phyloP scores from a whole-genome alignment of 192 early-diverging fungal species.

The Coemansia sp. region DNA sequence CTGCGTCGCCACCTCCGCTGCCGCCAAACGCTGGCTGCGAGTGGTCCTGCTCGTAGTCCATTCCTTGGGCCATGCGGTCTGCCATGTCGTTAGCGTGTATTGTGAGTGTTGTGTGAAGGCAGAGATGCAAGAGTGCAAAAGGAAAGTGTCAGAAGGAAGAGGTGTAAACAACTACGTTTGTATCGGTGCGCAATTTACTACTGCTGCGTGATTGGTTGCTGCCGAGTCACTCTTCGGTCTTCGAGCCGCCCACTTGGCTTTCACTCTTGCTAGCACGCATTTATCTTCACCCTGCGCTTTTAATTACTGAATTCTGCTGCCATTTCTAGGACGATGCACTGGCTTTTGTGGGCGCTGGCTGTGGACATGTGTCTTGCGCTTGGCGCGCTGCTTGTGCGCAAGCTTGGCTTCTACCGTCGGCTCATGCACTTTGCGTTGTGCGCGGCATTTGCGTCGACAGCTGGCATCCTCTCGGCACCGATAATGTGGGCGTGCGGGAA shows the following conservation, averaged over 20 bases:
- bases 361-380: slow-evolving; percentile 28
- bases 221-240: background rate
- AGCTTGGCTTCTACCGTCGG: slow-evolving; percentile 25
- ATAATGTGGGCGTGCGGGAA: slow-evolving; percentile 59
- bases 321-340: slow-evolving; percentile 30
- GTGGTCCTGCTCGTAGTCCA: slow-evolving; percentile 43
- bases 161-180: background rate
- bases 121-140: slow-evolving; percentile 8
- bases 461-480: slow-evolving; percentile 58
- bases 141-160: slow-evolving; percentile 3
- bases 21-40: slow-evolving; percentile 23
- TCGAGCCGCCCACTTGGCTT: background rate
- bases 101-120: background rate
- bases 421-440: slow-evolving; percentile 35
- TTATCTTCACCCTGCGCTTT: background rate
- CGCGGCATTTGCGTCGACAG: slow-evolving; percentile 45
- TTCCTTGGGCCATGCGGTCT: slow-evolving; percentile 45
- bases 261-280: background rate
- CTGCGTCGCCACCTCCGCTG: slow-evolving; percentile 23
- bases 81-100: slow-evolving; percentile 19
- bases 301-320: background rate
- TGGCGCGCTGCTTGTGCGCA: slow-evolving; percentile 35
- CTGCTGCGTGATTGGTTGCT: background rate
- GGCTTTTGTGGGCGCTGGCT: slow-evolving; percentile 33
- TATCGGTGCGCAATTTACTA: background rate